Evolutionary conservation across 257 asterid genomes (phyloP).

Genomic region (Craterostigma plantagineum): DNA sequence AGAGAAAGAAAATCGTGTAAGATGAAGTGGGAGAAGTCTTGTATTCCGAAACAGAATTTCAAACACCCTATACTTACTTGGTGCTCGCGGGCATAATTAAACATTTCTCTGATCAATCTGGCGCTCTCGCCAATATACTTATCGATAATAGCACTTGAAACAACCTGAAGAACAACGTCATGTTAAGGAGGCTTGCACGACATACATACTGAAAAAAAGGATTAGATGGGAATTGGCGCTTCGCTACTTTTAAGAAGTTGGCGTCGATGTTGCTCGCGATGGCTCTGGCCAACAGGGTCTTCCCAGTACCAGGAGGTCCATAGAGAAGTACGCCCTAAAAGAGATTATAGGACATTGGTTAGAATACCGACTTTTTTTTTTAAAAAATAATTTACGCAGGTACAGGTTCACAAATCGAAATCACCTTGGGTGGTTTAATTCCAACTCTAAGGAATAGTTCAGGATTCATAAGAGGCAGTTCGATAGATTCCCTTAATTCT

Average conservation of each 20-base stretch:
- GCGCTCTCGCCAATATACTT: slow-evolving; percentile 98
- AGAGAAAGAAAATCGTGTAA: slow-evolving; percentile 1
- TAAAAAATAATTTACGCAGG: too few species aligned
- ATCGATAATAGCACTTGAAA: slow-evolving; percentile 89
- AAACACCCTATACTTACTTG: slow-evolving; percentile 44
- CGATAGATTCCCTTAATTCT: slow-evolving; percentile 88
- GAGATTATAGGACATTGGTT: too few species aligned
- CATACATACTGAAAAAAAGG: slow-evolving; percentile 4
- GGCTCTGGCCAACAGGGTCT: slow-evolving; percentile 92
- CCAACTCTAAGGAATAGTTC: slow-evolving; percentile 93
- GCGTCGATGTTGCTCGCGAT: slow-evolving; percentile 97
- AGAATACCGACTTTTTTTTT: too few species aligned
- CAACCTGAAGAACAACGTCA: too few species aligned
- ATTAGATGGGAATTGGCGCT: not conserved
- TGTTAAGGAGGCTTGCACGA: too few species aligned
- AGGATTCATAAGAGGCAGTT: slow-evolving; percentile 88
- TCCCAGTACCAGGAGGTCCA: slow-evolving; percentile 99
- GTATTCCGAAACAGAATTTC: too few species aligned
- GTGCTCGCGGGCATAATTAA: slow-evolving; percentile 90
- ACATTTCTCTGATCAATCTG: slow-evolving; percentile 82
- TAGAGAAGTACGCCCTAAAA: slow-evolving; percentile 89
- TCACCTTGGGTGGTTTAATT: slow-evolving; percentile 91
- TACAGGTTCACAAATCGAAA: not conserved
- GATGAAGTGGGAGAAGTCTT: too few species aligned
- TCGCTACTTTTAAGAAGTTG: slow-evolving; percentile 68